Evolutionary conservation across 768 basidiomycete species (phyloP).

Genomic region (Podaxis carcinomalis): DNA sequence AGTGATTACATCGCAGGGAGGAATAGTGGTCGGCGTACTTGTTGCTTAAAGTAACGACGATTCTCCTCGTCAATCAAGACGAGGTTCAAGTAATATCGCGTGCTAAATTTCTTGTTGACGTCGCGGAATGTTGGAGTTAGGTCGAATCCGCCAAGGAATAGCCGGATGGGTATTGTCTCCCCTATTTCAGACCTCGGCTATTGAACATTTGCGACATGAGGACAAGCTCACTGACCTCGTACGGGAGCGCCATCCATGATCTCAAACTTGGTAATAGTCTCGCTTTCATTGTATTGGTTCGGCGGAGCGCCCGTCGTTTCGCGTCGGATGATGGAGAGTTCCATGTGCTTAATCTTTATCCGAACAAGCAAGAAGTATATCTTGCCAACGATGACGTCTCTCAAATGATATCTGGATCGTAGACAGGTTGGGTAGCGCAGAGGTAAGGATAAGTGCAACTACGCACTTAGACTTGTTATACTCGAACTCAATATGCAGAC

Average conservation of each 20-base stretch:
- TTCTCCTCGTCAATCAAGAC: constrained; percentile 99
- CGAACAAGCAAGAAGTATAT: constrained; percentile 98
- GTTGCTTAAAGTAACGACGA: constrained; percentile 95
- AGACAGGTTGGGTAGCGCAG: neutral
- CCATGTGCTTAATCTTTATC: constrained; percentile 99
- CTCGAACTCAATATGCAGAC: constrained; percentile 98
- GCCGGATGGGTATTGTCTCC: constrained; percentile 95
- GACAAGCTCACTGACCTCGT: constrained; percentile 51
- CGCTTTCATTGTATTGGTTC: constrained; percentile 99
- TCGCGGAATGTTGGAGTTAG: constrained; percentile 98
- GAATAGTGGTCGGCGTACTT: constrained; percentile 40
- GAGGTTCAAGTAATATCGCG: constrained; percentile 94
- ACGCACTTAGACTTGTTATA: constrained; percentile 98
- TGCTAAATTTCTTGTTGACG: constrained; percentile 99
- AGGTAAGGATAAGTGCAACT: constrained; percentile 9
- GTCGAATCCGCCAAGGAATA: constrained; percentile 98
- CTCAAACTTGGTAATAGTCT: constrained; percentile 99
- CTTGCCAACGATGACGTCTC: constrained; percentile 99
- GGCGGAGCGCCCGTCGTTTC: constrained; percentile 97
- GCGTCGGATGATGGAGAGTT: constrained; percentile 93
- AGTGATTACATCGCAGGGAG: neutral
- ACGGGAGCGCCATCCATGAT: constrained; percentile 99
- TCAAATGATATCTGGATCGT: constrained; percentile 84
- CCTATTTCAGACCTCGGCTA: constrained; percentile 40
- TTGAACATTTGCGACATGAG: neutral